These are phyloP conservation scores for Omphalotus guepiniiformis DNA, from an alignment of 768 basidiomycete species.

Conservation along the genomic window DNA sequence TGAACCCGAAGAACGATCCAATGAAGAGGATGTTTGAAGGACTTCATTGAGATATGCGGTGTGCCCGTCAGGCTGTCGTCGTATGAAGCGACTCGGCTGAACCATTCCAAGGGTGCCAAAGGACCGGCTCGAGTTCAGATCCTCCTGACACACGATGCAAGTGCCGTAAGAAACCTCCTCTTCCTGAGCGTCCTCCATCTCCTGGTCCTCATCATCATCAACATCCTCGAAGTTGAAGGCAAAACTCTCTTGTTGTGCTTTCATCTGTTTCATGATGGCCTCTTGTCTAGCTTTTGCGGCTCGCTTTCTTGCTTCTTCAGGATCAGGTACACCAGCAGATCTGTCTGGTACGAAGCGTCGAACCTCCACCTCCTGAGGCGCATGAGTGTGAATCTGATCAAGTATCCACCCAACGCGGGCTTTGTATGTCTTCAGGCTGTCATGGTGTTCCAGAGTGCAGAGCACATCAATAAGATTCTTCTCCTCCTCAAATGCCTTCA, in stretches of 20 bases:
- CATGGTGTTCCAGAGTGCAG: slow-evolving; percentile 73
- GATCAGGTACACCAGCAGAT: slow-evolving; percentile 30
- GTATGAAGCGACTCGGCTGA: slow-evolving; percentile 82
- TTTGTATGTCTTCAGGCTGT: slow-evolving; percentile 68
- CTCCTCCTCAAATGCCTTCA: slow-evolving; percentile 51
- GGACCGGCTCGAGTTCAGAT: slow-evolving; percentile 62
- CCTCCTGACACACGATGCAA: slow-evolving; percentile 99
- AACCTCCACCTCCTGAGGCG: slow-evolving; percentile 51
- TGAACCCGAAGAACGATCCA: slow-evolving; percentile 50
- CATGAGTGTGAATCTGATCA: slow-evolving; percentile 47
- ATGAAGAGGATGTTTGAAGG: slow-evolving; percentile 52
- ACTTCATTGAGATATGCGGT: slow-evolving; percentile 69
- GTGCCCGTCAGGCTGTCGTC: slow-evolving; percentile 69
- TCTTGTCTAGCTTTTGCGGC: slow-evolving; percentile 91
- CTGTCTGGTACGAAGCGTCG: slow-evolving; percentile 28
- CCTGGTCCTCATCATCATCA: slow-evolving; percentile 64
- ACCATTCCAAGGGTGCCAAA: slow-evolving; percentile 87
- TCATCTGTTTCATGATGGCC: slow-evolving; percentile 94
- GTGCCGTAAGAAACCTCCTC: slow-evolving; percentile 67
- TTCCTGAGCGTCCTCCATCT: slow-evolving; percentile 45
- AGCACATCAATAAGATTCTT: slow-evolving; percentile 69
- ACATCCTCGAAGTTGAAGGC: slow-evolving; percentile 72
- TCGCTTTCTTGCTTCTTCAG: slow-evolving; percentile 70
- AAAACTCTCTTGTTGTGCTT: slow-evolving; percentile 85
- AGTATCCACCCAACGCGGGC: slow-evolving; percentile 77